These are phyloP conservation scores for Apiotrichum porosum DNA, from an alignment of 1,284 basidiomycete species.

Conservation along the genomic window DNA sequence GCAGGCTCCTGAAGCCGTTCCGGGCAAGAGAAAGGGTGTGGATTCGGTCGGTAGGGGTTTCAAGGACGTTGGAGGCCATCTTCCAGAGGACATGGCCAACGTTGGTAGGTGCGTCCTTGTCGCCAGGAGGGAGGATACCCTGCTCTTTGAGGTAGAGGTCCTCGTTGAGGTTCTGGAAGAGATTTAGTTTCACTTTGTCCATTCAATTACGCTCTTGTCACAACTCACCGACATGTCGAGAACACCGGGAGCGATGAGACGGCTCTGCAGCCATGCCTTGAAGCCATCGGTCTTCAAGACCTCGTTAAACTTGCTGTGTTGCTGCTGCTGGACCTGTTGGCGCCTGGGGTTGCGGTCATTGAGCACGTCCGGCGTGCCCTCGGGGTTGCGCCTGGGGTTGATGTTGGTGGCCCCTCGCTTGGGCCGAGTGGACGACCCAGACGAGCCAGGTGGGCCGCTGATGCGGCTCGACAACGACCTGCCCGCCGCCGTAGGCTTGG, in stretches of 20 bases:
- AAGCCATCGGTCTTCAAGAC: constrained; percentile 35
- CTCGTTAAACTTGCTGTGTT: constrained; percentile 32
- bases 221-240: constrained; percentile 42
- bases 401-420: constrained; percentile 6
- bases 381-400: constrained; percentile 18
- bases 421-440: background rate
- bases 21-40: constrained; percentile 42
- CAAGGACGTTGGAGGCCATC: constrained; percentile 34
- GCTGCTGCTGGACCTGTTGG: constrained; percentile 17
- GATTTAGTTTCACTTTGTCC: background rate
- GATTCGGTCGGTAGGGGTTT: constrained; percentile 27
- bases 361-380: constrained; percentile 24
- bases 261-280: constrained; percentile 40
- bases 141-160: constrained; percentile 40
- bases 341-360: constrained; percentile 10
- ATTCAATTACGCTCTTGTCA: background rate
- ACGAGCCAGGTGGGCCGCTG: constrained; percentile 3
- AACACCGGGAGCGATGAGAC: constrained; percentile 32
- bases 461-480: constrained; percentile 15
- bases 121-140: constrained; percentile 41
- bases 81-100: constrained; percentile 42
- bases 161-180: constrained; percentile 26
- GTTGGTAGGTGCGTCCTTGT: constrained; percentile 32
- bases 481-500: constrained; percentile 7
- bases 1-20: constrained; percentile 35